phyloP scores from a whole-genome alignment of 2,329 filamentous ascomycete genomes.

The Aspergillus intermedius region DNA sequence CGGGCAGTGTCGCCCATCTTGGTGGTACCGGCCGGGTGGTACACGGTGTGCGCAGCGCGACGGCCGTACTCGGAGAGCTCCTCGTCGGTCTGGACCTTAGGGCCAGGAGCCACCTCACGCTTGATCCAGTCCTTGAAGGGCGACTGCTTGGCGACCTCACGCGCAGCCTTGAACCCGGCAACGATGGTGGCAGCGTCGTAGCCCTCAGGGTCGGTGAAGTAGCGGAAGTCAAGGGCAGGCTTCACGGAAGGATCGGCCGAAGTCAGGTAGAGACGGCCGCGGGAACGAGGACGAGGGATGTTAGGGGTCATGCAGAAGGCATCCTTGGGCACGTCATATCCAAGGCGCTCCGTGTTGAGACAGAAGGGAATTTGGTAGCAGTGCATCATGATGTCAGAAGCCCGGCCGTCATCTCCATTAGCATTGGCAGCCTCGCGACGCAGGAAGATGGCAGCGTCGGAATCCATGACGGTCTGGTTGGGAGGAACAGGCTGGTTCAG shows the following conservation, averaged over 20 bases:
- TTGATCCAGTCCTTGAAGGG: constrained; percentile 81
- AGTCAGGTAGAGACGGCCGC: constrained; percentile 70
- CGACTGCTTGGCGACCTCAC: constrained; percentile 64
- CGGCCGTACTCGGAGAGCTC: constrained; percentile 76
- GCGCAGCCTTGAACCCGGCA: constrained; percentile 68
- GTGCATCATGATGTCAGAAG: constrained; percentile 90
- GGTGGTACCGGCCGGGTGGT: constrained; percentile 82
- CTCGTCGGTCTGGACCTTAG: constrained; percentile 66
- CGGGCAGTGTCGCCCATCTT: constrained; percentile 73
- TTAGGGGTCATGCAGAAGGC: constrained; percentile 93
- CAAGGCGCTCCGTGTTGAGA: constrained; percentile 74
- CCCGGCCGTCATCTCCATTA: constrained; percentile 61
- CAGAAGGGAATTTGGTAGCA: constrained; percentile 94
- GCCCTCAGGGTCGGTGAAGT: constrained; percentile 80
- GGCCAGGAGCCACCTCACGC: constrained; percentile 72
- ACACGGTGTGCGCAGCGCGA: constrained; percentile 77
- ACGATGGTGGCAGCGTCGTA: constrained; percentile 80
- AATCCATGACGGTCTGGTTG: constrained; percentile 86
- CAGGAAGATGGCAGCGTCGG: constrained; percentile 80
- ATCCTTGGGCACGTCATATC: constrained; percentile 64
- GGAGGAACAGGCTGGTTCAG: constrained; percentile 69
- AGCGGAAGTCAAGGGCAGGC: constrained; percentile 79
- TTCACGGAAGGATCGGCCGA: constrained; percentile 69
- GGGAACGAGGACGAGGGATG: constrained; percentile 74
- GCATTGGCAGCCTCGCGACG: constrained; percentile 69